Evolutionary conservation across 139 green algal genomes (phyloP).

Genomic region (Nannochloris sp.): DNA sequence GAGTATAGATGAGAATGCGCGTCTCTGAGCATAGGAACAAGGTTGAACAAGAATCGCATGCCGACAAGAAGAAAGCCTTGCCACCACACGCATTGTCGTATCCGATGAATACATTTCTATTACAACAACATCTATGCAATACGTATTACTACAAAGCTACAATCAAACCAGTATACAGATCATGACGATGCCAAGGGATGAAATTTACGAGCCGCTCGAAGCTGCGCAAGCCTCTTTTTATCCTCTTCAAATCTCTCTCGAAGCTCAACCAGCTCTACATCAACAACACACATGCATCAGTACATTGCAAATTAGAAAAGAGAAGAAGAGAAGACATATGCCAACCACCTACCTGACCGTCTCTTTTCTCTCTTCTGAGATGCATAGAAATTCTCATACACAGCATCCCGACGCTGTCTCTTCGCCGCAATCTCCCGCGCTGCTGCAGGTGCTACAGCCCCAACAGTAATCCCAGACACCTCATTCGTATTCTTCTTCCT

Average conservation of each 20-base stretch:
- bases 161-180: no score
- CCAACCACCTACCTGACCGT: constrained; percentile 30
- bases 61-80: no score
- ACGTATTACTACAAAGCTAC: no score
- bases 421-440: constrained; percentile 17
- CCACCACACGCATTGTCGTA: no score
- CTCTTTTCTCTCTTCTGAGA: constrained; percentile 65
- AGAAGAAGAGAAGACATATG: not conserved
- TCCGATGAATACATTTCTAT: no score
- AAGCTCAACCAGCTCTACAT: constrained; percentile 51
- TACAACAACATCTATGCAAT: no score
- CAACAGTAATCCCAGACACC: constrained; percentile 29
- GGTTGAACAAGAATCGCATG: no score
- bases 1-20: no score
- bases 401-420: constrained; percentile 1
- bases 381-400: constrained; percentile 56
- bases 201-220: constrained; percentile 51
- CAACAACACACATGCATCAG: not conserved
- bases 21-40: no score
- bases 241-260: constrained; percentile 54
- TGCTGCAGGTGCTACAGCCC: constrained; percentile 45
- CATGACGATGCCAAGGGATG: constrained; percentile 31
- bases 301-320: not conserved
- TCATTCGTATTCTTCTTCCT: constrained; percentile 38
- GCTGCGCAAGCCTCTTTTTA: constrained; percentile 45